These are phyloP conservation scores for Kappamyces sp. DNA, from an alignment of 192 early-diverging fungal genomes.

Conservation along the genomic window DNA sequence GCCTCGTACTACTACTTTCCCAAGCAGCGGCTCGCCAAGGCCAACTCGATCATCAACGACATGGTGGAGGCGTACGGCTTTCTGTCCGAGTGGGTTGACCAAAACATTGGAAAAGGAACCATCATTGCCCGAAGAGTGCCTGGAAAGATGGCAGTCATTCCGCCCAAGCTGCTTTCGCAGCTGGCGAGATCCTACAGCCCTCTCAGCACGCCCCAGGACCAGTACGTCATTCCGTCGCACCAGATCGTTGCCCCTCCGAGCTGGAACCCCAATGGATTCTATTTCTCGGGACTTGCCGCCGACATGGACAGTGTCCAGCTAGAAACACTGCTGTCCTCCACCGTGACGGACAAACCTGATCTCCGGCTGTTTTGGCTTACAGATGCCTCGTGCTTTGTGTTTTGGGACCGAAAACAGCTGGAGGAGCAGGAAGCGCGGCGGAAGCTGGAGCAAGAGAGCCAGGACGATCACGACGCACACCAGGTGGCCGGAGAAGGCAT, in stretches of 20 bases:
- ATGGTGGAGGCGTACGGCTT: conserved; percentile 71
- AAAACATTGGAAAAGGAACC: conserved; percentile 55
- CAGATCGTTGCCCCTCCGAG: neutral
- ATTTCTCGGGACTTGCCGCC: neutral
- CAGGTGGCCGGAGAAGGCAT: no score
- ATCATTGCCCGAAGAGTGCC: conserved; percentile 54
- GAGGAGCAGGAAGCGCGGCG: no score
- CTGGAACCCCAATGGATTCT: conserved; percentile 4
- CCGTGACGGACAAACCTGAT: neutral
- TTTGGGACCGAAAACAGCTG: neutral
- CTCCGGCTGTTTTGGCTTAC: conserved; percentile 6
- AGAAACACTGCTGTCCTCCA: neutral
- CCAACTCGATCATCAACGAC: conserved; percentile 62
- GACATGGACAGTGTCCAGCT: neutral
- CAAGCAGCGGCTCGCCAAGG: conserved; percentile 57
- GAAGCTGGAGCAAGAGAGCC: no score
- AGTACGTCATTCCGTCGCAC: neutral
- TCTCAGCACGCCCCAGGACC: neutral
- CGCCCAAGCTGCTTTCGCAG: conserved; percentile 19
- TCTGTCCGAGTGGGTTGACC: conserved; percentile 69
- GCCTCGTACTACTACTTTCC: conserved; percentile 50
- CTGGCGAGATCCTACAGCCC: conserved; percentile 16
- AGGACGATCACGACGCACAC: no score
- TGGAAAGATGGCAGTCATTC: conserved; percentile 13
- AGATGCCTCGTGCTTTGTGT: conserved; percentile 3